These are phyloP conservation scores for Trichocomaceae sp. DNA, from an alignment of 2,329 filamentous ascomycete genomes.

Conservation along the genomic window DNA sequence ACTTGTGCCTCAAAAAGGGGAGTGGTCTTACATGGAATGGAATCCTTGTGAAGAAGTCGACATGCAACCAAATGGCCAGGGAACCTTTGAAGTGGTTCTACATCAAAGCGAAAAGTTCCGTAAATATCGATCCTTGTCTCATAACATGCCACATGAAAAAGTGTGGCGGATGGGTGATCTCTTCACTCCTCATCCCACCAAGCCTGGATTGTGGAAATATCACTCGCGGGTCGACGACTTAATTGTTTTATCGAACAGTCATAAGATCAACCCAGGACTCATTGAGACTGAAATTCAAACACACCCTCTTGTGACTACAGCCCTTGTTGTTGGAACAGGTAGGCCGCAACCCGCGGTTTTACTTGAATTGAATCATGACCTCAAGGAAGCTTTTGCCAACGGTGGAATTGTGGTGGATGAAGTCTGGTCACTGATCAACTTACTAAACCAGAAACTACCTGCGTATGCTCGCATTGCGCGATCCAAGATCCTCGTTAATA, in stretches of 20 bases:
- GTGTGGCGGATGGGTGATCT: slow-evolving; percentile 20
- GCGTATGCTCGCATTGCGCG: too few species aligned
- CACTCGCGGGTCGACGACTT: slow-evolving; percentile 36
- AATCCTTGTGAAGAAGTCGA: slow-evolving; percentile 14
- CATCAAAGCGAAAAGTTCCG: not conserved
- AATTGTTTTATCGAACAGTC: slow-evolving; percentile 40
- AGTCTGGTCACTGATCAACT: too few species aligned
- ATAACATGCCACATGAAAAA: slow-evolving; percentile 18
- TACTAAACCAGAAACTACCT: too few species aligned
- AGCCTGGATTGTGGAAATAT: slow-evolving; percentile 31
- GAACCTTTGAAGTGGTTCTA: slow-evolving; percentile 18
- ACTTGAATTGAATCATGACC: too few species aligned
- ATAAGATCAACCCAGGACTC: slow-evolving; percentile 41
- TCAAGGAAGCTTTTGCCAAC: too few species aligned
- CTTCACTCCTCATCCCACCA: slow-evolving; percentile 19
- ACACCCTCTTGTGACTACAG: too few species aligned
- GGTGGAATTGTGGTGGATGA: too few species aligned
- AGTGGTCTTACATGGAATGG: slow-evolving; percentile 24
- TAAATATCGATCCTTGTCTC: slow-evolving; percentile 12
- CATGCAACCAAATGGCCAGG: slow-evolving; percentile 17
- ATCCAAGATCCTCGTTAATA: too few species aligned
- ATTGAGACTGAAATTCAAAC: slow-evolving; percentile 25
- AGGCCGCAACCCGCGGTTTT: too few species aligned
- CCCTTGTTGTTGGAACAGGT: too few species aligned
- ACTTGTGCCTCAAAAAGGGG: not conserved